Evolutionary conservation across 805 yeast species (phyloP).

Genomic region (Crinitomyces ghanaensis): DNA sequence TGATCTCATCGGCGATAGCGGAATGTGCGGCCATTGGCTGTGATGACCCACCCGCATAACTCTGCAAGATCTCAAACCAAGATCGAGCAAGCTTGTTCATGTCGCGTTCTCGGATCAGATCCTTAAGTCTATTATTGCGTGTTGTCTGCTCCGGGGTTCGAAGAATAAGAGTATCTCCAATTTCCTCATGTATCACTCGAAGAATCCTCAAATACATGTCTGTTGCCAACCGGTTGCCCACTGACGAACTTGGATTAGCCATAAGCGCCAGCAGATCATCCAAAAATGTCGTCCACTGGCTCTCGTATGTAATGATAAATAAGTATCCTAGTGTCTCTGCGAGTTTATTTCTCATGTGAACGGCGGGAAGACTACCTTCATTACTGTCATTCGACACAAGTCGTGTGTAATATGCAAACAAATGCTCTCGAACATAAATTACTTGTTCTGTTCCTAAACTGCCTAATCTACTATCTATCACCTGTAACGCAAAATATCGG

Average conservation of each 20-base stretch:
- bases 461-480: slow-evolving; percentile 46
- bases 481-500: slow-evolving; percentile 59
- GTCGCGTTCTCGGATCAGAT: slow-evolving; percentile 66
- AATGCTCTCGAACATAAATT: slow-evolving; percentile 33
- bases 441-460: slow-evolving; percentile 37
- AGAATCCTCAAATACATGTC: slow-evolving; percentile 72
- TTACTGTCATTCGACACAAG: slow-evolving; percentile 14
- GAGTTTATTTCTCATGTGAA: slow-evolving; percentile 42
- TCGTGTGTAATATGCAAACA: slow-evolving; percentile 36
- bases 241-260: slow-evolving; percentile 18
- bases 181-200: slow-evolving; percentile 72
- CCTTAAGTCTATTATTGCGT: slow-evolving; percentile 66
- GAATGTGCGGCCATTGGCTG: slow-evolving; percentile 1
- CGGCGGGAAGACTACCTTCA: slow-evolving; percentile 25
- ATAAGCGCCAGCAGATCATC: slow-evolving; percentile 36
- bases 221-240: slow-evolving; percentile 33
- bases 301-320: slow-evolving; percentile 38
- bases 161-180: slow-evolving; percentile 80
- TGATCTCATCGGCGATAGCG: slow-evolving; percentile 31
- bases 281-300: slow-evolving; percentile 41
- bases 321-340: slow-evolving; percentile 44
- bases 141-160: slow-evolving; percentile 49
- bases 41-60: slow-evolving; percentile 25
- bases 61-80: slow-evolving; percentile 53
- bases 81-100: slow-evolving; percentile 50